These are phyloP conservation scores for Ophiostoma fasciatum DNA, from an alignment of 2,329 filamentous ascomycete genomes.

Conservation along the genomic window DNA sequence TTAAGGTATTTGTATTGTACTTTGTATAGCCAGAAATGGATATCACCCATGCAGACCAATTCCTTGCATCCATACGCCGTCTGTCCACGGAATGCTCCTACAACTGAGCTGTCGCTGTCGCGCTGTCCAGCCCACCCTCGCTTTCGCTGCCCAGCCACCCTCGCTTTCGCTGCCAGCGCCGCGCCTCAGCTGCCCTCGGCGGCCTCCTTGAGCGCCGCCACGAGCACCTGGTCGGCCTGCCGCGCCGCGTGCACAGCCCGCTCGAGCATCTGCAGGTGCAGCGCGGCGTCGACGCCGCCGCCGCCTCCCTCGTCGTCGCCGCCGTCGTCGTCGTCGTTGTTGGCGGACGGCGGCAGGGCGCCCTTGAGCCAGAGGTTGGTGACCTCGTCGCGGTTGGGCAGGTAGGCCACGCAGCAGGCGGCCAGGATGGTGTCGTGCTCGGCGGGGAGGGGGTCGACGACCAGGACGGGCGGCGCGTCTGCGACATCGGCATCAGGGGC, in stretches of 20 bases:
- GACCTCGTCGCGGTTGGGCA: slow-evolving; percentile 75
- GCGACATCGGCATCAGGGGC: slow-evolving; percentile 17
- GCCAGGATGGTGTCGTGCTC: slow-evolving; percentile 67
- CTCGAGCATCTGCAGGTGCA: slow-evolving; percentile 27
- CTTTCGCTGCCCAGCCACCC: too few species aligned
- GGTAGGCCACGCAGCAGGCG: slow-evolving; percentile 80
- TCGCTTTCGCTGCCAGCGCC: not conserved
- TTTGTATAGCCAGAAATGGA: too few species aligned
- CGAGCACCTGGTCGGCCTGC: slow-evolving; percentile 27
- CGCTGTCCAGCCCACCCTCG: too few species aligned
- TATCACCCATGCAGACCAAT: too few species aligned
- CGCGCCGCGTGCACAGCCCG: slow-evolving; percentile 26
- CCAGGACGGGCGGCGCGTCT: slow-evolving; percentile 26
- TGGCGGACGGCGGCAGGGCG: slow-evolving; percentile 26
- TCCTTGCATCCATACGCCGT: too few species aligned
- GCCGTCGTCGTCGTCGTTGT: too few species aligned
- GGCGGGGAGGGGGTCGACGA: slow-evolving; percentile 69
- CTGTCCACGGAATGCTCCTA: too few species aligned
- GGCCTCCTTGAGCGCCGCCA: slow-evolving; percentile 24
- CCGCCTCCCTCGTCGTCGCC: not conserved
- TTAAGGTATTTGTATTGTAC: too few species aligned
- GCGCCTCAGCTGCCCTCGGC: slow-evolving; percentile 4
- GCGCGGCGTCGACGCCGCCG: not conserved
- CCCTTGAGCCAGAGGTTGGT: slow-evolving; percentile 94
- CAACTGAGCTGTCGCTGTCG: too few species aligned